Evolutionary conservation across 768 basidiomycete species (phyloP), one percentile per base, ranked within the genome.

Genomic region (Antrodiella citrinella): DNA sequence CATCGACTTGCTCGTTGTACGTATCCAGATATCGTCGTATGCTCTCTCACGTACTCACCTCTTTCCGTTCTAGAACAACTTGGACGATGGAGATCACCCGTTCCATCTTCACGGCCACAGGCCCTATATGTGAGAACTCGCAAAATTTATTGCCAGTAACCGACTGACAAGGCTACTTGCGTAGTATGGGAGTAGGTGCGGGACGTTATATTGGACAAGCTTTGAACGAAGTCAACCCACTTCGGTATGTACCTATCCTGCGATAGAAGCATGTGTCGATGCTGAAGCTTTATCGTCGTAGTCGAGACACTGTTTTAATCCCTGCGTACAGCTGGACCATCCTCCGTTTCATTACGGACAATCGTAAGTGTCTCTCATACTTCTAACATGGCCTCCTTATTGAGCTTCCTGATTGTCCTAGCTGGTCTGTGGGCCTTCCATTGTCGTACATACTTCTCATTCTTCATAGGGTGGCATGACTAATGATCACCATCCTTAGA

Each of bases 381-480:
- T 23, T 4, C 22, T n/a, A n/a, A n/a, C n/a, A n/a, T n/a, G n/a
- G n/a, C n/a, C n/a, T n/a, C n/a, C n/a, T n/a, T n/a, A n/a, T n/a
- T n/a, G n/a, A n/a, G n/a, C n/a, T n/a, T n/a, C n/a, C n/a, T n/a
- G 15, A n/a, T 46, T 46, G 4, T n/a, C n/a, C n/a, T 39, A 35
- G 25, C 73, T 0, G 73, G 73, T 24, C 50, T 71, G 35, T 75
- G 72, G 72, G 69, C 71, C 1, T 69, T 75, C 60, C 73, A 74
- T 55, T 74, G 73, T 30, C 73, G 71, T 53, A 60, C 61, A 54
- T 59, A n/a, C n/a, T n/a, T n/a, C n/a, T n/a, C n/a, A n/a, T n/a
- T n/a, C n/a, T n/a, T n/a, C n/a, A n/a, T n/a, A n/a, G n/a, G n/a
- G n/a, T n/a, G n/a, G n/a, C n/a, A n/a, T n/a, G n/a, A n/a, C n/a